A percentile compares a stretch with the other conserved stretches of the same genome.
Conservation (phyloP, 2,329 filamentous ascomycete genomes). For the Chrysosporium keratinophilum region DNA sequence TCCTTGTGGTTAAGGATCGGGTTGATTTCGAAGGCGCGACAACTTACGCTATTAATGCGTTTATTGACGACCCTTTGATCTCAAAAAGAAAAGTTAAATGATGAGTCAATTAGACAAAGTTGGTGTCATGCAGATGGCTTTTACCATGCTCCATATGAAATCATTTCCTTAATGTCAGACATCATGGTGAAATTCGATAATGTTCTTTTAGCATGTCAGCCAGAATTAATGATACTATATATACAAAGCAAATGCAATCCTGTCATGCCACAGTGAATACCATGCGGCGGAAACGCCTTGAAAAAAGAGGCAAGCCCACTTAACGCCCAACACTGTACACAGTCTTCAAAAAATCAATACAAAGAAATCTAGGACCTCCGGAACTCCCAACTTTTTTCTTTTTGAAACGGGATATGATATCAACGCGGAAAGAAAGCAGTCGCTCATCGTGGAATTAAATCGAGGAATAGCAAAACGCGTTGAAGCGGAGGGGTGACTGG, state of each 20-base stretch:
- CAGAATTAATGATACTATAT: conserved; percentile 11
- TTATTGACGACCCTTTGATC: background rate
- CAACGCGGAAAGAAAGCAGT: background rate
- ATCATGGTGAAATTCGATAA: background rate
- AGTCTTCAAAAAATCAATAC: background rate
- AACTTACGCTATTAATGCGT: background rate
- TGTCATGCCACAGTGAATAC: conserved; percentile 8
- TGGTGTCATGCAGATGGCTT: too few species aligned
- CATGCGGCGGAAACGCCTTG: conserved; percentile 4
- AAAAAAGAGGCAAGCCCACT: background rate
- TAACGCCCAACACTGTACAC: background rate
- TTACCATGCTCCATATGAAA: too few species aligned
- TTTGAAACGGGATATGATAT: background rate
- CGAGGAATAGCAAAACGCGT: background rate
- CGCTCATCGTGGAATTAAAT: background rate
- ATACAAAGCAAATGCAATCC: conserved; percentile 4
- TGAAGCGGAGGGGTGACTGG: background rate
- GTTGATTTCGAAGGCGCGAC: background rate
- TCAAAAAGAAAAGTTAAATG: background rate
- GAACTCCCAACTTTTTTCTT: conserved; percentile 8
- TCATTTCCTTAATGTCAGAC: background rate
- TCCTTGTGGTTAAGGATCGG: background rate
- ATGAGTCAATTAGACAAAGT: too few species aligned
- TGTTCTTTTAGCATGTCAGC: background rate
- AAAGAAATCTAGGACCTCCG: background rate